These are phyloP conservation scores for Elsinoe necatrix DNA, from an alignment of 2,329 filamentous ascomycete genomes.

Conservation along the genomic window DNA sequence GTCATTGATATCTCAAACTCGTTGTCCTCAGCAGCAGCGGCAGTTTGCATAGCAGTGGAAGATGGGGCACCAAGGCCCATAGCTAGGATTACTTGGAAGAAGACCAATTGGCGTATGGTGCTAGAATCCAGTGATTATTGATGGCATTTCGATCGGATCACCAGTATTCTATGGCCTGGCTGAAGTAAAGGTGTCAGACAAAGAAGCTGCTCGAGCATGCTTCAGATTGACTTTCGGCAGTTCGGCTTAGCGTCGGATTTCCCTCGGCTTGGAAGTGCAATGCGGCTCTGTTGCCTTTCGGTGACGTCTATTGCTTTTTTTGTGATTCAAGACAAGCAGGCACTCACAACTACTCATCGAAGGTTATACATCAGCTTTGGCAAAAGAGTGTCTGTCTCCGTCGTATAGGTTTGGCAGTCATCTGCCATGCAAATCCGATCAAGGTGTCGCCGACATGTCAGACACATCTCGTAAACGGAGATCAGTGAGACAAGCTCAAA, in stretches of 20 bases:
- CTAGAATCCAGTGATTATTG: no score
- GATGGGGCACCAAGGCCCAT: no score
- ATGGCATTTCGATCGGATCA: no score
- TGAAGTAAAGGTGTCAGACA: no score
- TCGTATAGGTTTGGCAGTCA: neutral
- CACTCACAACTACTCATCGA: neutral
- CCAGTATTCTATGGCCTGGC: no score
- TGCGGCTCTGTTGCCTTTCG: neutral
- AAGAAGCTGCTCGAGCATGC: no score
- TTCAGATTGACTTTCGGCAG: neutral
- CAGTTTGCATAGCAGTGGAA: no score
- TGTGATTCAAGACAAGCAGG: neutral
- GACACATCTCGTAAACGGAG: slow-evolving; percentile 26
- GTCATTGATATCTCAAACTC: no score
- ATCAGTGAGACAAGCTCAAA: slow-evolving; percentile 27
- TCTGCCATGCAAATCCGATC: neutral
- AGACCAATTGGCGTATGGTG: no score
- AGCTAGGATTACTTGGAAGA: no score
- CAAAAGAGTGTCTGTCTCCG: no score
- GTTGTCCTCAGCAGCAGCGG: no score
- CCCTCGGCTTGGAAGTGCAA: neutral
- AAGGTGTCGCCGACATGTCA: slow-evolving; percentile 18
- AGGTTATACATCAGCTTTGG: neutral
- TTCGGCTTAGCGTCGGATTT: neutral
- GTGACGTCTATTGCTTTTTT: neutral